Conservation (phyloP, 106 monocot genomes). For the Acorus calamus region DNA sequence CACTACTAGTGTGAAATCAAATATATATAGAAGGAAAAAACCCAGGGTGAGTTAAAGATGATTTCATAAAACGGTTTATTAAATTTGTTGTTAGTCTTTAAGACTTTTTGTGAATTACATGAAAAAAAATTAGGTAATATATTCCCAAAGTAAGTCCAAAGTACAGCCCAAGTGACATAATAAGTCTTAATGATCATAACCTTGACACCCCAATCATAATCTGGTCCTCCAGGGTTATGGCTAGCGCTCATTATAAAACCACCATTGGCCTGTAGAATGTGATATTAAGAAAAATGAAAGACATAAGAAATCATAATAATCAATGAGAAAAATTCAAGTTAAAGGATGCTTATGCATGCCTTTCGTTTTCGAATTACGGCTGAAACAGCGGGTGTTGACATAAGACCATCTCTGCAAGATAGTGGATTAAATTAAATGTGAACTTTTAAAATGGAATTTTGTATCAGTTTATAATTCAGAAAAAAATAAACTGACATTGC, state of each 20-base stretch:
- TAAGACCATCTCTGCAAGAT: conserved; percentile 60
- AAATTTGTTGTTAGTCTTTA: no score
- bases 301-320: not conserved
- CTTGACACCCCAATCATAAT: conserved; percentile 99
- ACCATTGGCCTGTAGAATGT: conserved; percentile 67
- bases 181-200: conserved; percentile 14
- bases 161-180: not conserved
- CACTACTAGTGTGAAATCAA: no score
- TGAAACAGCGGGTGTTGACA: conserved; percentile 99
- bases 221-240: conserved; percentile 98
- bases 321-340: not conserved
- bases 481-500: no score
- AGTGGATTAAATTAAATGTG: no score
- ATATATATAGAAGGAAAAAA: no score
- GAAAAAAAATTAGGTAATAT: no score
- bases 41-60: no score
- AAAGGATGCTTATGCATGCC: conserved; percentile 24
- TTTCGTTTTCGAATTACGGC: conserved; percentile 82
- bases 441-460: no score
- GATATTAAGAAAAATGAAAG: not conserved
- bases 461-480: no score
- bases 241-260: conserved; percentile 99
- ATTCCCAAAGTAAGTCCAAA: not conserved
- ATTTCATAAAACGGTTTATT: no score
- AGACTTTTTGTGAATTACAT: no score